Evolutionary conservation across 345 rosid genomes (phyloP), one percentile per base, ranked within the genome.

Genomic region (Syzygium oleosum): DNA sequence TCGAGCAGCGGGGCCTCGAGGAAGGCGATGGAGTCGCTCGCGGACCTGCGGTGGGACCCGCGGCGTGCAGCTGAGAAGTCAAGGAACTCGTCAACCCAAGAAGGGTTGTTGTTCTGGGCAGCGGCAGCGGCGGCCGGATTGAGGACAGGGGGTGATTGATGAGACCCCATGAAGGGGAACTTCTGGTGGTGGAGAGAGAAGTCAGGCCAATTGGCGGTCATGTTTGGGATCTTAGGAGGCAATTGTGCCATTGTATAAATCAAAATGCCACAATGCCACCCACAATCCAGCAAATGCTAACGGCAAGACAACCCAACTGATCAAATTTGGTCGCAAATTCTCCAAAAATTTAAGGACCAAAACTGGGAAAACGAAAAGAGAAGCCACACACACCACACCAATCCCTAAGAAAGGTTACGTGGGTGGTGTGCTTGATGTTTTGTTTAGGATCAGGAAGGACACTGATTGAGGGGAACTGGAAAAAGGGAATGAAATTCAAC

Each of bases 181-280:
- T 89, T 93, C 78, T 94, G 95, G 85, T 91, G 61, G 87, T 55
- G 29, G 55, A 77, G 79, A 27, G 91, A 55, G 84, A 94, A 93
- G 54, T 94, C 98, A 9, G 96, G 94, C 99, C 99, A 97, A 90
- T 90, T 91, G 10, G 96, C 90, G 38, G 91, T 58, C 93, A 94
- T 90, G 91, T 90, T 95, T 6, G 98, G 99, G 92, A 96, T 94
- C 91, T 97, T 97, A 7, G 99, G 99, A 83, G 99, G 99, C 88
- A 97, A 91, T 87, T 97, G 98, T 86, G 98, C 98, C 99, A 96
- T 84, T 52, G 34, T 53, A 41, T 9, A 10, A 73, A 73, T 73
- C 49, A 19, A 38, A 38, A 73, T 13, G 25, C 49, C 8, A 73
- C 27, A 1, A 73, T 10, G 80, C 80, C 80, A 73, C 80, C 80